A percentile compares a stretch with the other conserved stretches of the same genome.
phyloP scores from a whole-genome alignment of 495 filamentous ascomycete genomes.

The Zalerion maritima region DNA sequence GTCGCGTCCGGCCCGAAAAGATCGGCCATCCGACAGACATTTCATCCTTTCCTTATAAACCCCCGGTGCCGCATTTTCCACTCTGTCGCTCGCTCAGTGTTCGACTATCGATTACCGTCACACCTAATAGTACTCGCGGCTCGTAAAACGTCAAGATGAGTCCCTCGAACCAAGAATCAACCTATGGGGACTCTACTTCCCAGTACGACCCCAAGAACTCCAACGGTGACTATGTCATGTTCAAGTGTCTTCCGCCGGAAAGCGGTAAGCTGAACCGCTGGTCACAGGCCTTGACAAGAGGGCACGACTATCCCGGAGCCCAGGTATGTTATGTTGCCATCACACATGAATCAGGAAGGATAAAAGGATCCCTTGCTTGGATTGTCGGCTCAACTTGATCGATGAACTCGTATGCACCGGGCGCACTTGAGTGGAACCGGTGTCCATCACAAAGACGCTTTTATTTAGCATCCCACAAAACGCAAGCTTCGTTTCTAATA shows the following conservation, averaged over 20 bases:
- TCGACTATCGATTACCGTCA: too few relatives aligned
- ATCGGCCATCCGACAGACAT: too few relatives aligned
- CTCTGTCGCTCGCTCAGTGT: too few relatives aligned
- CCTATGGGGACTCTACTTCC: too few relatives aligned
- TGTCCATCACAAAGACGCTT: background rate
- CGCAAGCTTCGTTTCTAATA: background rate
- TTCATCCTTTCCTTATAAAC: too few relatives aligned
- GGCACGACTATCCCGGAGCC: slow-evolving; percentile 87
- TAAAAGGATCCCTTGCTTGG: background rate
- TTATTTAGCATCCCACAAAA: background rate
- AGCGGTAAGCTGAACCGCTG: slow-evolving; percentile 32
- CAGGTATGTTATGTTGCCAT: slow-evolving; percentile 40
- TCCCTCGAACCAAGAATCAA: too few relatives aligned
- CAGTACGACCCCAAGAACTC: too few relatives aligned
- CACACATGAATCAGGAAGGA: background rate
- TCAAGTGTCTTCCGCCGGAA: slow-evolving; percentile 23
- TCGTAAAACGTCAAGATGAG: too few relatives aligned
- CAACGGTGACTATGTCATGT: slow-evolving; percentile 33
- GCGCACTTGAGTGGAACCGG: background rate
- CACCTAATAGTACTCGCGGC: too few relatives aligned
- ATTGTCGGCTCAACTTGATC: slow-evolving; percentile 2
- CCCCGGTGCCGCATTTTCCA: too few relatives aligned
- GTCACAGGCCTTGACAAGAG: slow-evolving; percentile 33
- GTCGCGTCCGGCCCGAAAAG: too few relatives aligned
- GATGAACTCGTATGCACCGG: slow-evolving; percentile 5